Base-by-base conservation (phyloP, 768 basidiomycete genomes). In the Termitomyces sp. region DNA sequence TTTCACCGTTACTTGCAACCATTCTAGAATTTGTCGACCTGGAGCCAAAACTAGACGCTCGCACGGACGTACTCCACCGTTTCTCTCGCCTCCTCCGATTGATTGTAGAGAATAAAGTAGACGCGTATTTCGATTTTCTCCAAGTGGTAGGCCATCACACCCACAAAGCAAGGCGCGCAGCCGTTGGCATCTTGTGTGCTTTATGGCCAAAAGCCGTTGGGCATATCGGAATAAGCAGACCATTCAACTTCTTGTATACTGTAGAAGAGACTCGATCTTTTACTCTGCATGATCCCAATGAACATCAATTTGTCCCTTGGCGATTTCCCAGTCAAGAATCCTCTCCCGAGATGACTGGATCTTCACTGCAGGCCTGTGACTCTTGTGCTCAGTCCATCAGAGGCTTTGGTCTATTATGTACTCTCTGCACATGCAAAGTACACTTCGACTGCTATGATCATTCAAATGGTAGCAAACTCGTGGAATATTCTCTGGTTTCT, bases 371-470 rank as follows among this genome's bases (percentile, higher is more conserved):
- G 49, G 73, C 77, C 36, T 94, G 91, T 67, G 75, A 77, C 13
- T 78, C 77, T 16, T 93, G 90, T 65, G 69, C 72, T 14, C 75
- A 73, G 28, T 63, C 71, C 13, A 80, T 93, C 47, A 68, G 70
- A 44, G 90, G 86, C n/a, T 90, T 89, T 66, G 88, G 85, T 5
- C 73, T 95, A 6, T 70, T 86, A 12, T 93, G 91, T 66, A 79
- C 87, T 0, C 79, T 86, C 51, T 92, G 91, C 70, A 76, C 81
- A 68, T 87, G 84, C 59, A 72, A 78, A 1, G 82, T 90, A 7
- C 92, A 95, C 70, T 83, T 91, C 59, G 84, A 86, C 62, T 95
- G 92, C 73, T 92, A 91, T 65, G 85, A 89, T 63, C 78, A 85
- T 60, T 82, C 84, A 6, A 81, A 82, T 51, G 89, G 88, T 28